Conservation (phyloP, 495 filamentous ascomycete species). For the Penicillium simplicissimum region DNA sequence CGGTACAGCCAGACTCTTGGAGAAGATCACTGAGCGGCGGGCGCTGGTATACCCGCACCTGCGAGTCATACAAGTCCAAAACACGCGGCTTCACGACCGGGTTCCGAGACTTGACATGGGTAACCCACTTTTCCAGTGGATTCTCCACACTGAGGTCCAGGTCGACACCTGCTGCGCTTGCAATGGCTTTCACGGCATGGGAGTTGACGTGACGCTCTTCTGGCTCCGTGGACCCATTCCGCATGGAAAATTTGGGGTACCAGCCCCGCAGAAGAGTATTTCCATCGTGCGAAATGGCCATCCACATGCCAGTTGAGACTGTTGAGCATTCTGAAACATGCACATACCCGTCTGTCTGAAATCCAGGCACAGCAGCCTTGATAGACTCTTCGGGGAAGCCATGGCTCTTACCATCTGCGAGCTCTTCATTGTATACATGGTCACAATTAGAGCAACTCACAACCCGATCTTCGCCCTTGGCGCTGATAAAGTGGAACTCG, state of each 20-base stretch:
- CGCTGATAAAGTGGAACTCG: conserved; percentile 85
- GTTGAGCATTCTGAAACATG: conserved; percentile 28
- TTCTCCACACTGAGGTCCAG: conserved; percentile 71
- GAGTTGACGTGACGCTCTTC: conserved; percentile 63
- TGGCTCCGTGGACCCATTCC: conserved; percentile 34
- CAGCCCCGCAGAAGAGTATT: conserved; percentile 65
- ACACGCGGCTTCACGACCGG: conserved; percentile 30
- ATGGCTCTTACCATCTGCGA: conserved; percentile 54
- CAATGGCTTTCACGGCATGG: conserved; percentile 66
- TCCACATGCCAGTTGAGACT: conserved; percentile 56
- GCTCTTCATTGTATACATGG: conserved; percentile 84
- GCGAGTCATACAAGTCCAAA: conserved; percentile 47
- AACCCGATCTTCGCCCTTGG: conserved; percentile 82
- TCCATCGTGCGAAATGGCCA: conserved; percentile 68
- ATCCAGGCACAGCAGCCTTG: conserved; percentile 21
- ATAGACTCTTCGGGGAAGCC: conserved; percentile 11
- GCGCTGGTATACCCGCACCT: conserved; percentile 46
- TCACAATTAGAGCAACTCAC: conserved; percentile 72
- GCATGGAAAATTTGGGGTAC: conserved; percentile 53
- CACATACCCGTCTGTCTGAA: conserved; percentile 34
- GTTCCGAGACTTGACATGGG: conserved; percentile 38
- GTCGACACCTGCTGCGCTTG: conserved; percentile 56
- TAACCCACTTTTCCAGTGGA: conserved; percentile 56
- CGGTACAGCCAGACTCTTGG: conserved; percentile 29
- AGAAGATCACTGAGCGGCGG: conserved; percentile 46